A percentile compares a stretch with the other conserved stretches of the same genome.
These are phyloP conservation scores for Beta corolliflora DNA, from an alignment of 179 eudicot species.

Conservation along the genomic window DNA sequence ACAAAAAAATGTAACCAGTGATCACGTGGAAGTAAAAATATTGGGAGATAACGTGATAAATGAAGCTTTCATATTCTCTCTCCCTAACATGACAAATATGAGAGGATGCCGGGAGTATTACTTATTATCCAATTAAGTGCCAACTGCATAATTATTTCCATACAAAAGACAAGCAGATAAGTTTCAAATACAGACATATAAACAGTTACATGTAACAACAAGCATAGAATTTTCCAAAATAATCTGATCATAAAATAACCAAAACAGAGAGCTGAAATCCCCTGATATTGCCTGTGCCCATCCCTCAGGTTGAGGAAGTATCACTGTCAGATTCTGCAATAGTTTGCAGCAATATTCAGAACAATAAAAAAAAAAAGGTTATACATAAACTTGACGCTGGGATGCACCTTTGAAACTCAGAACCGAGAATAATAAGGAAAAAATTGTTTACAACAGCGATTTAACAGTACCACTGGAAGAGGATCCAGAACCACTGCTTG, in stretches of 20 bases:
- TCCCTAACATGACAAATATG: neutral
- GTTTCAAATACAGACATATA: neutral
- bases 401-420: neutral
- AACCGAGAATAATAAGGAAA: neutral
- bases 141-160: no score
- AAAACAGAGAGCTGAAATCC: constrained; percentile 12
- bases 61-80: neutral
- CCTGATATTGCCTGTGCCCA: constrained; percentile 29
- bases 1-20: neutral
- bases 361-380: constrained; percentile 5
- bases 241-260: constrained; percentile 16
- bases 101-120: neutral
- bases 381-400: neutral
- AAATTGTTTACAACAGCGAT: constrained; percentile 4
- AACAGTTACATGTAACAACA: neutral
- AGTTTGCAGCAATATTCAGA: neutral
- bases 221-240: neutral
- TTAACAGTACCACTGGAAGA: constrained; percentile 45
- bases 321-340: constrained; percentile 63
- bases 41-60: neutral
- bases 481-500: constrained; percentile 51
- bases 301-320: constrained; percentile 50
- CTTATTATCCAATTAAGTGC: neutral
- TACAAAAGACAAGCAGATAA: neutral
- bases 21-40: neutral